Conservation (phyloP, 805 yeast genomes). For the Teunomyces lycoperdinae region DNA sequence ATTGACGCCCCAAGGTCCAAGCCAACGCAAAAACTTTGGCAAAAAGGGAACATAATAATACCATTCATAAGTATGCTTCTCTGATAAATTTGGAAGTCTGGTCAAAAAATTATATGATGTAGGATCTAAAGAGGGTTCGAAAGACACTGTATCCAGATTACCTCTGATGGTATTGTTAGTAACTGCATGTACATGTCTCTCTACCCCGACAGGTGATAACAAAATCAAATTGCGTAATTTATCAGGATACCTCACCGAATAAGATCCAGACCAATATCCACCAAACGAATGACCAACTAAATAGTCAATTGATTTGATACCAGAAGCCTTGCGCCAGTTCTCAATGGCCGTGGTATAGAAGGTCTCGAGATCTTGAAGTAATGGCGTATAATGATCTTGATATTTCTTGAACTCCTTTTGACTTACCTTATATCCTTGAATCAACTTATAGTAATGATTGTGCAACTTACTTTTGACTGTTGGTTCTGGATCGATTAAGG, state of each 20-base stretch:
- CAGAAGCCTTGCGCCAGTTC: conserved; percentile 53
- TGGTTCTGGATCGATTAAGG: conserved; percentile 24
- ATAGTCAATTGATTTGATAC: conserved; percentile 52
- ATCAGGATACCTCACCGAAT: conserved; percentile 57
- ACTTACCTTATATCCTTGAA: conserved; percentile 32
- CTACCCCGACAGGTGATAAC: conserved; percentile 78
- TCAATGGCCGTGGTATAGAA: conserved; percentile 62
- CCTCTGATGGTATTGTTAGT: conserved; percentile 31
- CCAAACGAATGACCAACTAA: conserved; percentile 79
- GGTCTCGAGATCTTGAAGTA: conserved; percentile 47
- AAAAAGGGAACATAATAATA: conserved; percentile 43
- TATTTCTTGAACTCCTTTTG: conserved; percentile 26
- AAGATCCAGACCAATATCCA: conserved; percentile 67
- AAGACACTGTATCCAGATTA: conserved; percentile 5
- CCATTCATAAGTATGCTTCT: conserved; percentile 27
- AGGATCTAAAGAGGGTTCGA: conserved; percentile 43
- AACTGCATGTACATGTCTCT: conserved; percentile 61
- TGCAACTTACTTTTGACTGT: conserved; percentile 24
- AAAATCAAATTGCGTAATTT: conserved; percentile 53
- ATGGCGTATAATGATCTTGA: conserved; percentile 32
- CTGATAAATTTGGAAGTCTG: conserved; percentile 42
- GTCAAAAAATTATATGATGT: conserved; percentile 45
- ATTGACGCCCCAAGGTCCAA: conserved; percentile 42
- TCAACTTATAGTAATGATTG: conserved; percentile 39
- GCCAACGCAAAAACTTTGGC: conserved; percentile 47